Evolutionary conservation across 768 basidiomycete genomes (phyloP), one percentile per base, ranked within the genome.

Genomic region (Neoboletus brunneissimus): DNA sequence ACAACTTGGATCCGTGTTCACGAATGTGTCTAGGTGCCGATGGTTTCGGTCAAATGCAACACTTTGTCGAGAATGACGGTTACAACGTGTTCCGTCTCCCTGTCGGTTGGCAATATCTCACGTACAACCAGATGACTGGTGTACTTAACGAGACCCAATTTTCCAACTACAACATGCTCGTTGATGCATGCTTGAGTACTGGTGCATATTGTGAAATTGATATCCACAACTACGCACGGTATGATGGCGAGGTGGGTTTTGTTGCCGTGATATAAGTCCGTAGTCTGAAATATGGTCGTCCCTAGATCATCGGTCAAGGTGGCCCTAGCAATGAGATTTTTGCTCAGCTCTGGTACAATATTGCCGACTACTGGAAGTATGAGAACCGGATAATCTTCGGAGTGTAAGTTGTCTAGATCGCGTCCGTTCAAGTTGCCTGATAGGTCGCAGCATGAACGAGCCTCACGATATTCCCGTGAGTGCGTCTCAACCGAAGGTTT

Each of bases 151-250:
- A 73, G 11, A 69, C 64, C 11, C 80, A 79, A 55, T 76, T 85
- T 53, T 65, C 68, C 1, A 68, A 78, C 55, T 85, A 85, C 62
- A 79, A 86, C 76, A 83, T 66, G 76, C 76, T 55, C 56, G 59
- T 63, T 22, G 32, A 56, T 1, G 67, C 55, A 22, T 79, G 80
- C 61, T 66, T 86, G 60, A 65, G 56, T 8, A 77, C 79, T 3
- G 82, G 83, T 0, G 79, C 81, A 15, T 72, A 69, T 44, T 85
- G 79, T 55, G 79, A 79, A 60, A 76, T 86, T 48, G 84, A 85
- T 67, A 75, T 81, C 40, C 83, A 83, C 68, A 86, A 84, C 67
- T 85, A 84, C 53, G 85, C 82, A 23, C 72, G 85, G 31, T 85
- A 76, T 72, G 74, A 84, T 48, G 75, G 77, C 1, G 66, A 65